A percentile compares a stretch with the other conserved stretches of the same genome.
phyloP scores from a whole-genome alignment of 1,284 basidiomycete genomes.

The Inonotus obliquus region DNA sequence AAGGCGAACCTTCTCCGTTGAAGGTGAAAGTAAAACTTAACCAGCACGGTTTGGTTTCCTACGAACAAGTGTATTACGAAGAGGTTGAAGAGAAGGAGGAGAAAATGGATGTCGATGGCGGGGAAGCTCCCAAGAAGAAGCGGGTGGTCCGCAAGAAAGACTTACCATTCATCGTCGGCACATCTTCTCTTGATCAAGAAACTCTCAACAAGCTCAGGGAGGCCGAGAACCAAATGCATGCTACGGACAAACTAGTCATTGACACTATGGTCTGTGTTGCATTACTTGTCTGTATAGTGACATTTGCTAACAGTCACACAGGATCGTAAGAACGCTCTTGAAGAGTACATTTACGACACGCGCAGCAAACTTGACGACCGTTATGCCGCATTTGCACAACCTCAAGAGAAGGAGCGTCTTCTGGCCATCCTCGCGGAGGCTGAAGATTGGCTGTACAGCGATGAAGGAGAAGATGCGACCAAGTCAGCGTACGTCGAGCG shows the following conservation, averaged over 20 bases:
- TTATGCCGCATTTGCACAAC: conserved; percentile 69
- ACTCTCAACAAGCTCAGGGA: conserved; percentile 67
- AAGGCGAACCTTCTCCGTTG: conserved; percentile 72
- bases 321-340: conserved; percentile 95
- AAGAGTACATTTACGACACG: conserved; percentile 95
- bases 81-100: conserved; percentile 81
- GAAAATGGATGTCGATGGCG: conserved; percentile 51
- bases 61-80: conserved; percentile 83
- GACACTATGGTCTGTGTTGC: conserved; percentile 77
- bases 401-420: conserved; percentile 74
- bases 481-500: conserved; percentile 86
- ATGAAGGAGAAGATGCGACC: conserved; percentile 91
- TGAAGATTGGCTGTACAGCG: conserved; percentile 94
- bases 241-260: conserved; percentile 87
- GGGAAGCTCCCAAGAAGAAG: conserved; percentile 74
- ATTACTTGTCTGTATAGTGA: conserved; percentile 1
- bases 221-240: conserved; percentile 82
- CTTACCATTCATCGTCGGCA: conserved; percentile 63
- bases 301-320: conserved; percentile 28
- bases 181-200: conserved; percentile 58
- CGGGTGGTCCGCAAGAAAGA: conserved; percentile 78
- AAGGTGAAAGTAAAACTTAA: conserved; percentile 89
- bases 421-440: conserved; percentile 65
- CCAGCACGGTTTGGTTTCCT: conserved; percentile 79
- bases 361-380: conserved; percentile 87